Conservation (phyloP, 2,329 filamentous ascomycete genomes). For the Cryphonectria naterciae region DNA sequence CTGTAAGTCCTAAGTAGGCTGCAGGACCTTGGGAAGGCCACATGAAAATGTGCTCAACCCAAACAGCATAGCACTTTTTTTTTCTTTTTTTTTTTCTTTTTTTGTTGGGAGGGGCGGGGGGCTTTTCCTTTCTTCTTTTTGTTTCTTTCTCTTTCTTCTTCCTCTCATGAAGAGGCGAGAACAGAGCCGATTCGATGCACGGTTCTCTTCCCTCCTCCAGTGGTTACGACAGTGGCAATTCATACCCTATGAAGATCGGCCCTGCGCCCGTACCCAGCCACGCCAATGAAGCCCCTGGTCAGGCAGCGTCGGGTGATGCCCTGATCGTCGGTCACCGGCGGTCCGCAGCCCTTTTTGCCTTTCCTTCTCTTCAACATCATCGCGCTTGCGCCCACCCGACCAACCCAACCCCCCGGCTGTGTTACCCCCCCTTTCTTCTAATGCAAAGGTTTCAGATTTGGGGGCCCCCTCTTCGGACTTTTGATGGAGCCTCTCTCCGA, state of each 20-base stretch:
- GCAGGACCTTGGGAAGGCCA: neutral
- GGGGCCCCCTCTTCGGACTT: neutral
- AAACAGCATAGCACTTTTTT: neutral
- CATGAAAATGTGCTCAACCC: neutral
- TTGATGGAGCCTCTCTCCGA: neutral
- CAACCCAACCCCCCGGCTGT: neutral
- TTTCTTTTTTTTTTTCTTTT: too few species aligned
- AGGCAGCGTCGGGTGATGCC: slow-evolving; percentile 3
- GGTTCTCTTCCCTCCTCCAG: neutral
- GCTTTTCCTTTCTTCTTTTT: neutral
- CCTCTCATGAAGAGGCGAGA: neutral
- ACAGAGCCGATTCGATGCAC: neutral
- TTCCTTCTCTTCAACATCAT: neutral
- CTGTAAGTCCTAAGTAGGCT: too few species aligned
- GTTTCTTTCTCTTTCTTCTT: neutral
- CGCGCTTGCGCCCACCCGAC: neutral
- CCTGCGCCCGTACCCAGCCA: neutral
- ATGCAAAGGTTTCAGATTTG: neutral
- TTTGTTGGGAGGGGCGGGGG: too few species aligned
- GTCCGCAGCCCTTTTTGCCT: neutral
- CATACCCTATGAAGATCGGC: neutral
- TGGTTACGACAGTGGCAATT: slow-evolving; percentile 1
- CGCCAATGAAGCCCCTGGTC: neutral
- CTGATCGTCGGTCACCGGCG: neutral
- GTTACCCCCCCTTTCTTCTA: neutral